A percentile compares a stretch with the other conserved stretches of the same genome.
These are phyloP conservation scores for Citrus reticulata DNA, from an alignment of 345 rosid genomes.

Conservation along the genomic window DNA sequence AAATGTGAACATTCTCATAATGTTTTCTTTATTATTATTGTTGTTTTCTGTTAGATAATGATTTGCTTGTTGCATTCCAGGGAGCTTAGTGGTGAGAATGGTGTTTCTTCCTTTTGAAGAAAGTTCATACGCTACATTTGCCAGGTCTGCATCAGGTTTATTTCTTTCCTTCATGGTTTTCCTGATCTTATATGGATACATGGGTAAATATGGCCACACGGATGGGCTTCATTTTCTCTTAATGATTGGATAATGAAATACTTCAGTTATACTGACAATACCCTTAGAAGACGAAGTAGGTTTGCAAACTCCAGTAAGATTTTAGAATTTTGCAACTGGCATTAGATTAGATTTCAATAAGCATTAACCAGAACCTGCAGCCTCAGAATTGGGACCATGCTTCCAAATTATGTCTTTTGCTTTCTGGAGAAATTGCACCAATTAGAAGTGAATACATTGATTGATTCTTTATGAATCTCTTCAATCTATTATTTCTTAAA, in stretches of 20 bases:
- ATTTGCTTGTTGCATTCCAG: constrained; percentile 33
- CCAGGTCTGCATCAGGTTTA: constrained; percentile 98
- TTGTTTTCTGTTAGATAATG: not conserved
- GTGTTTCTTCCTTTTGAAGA: constrained; percentile 97
- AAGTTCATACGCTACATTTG: constrained; percentile 89
- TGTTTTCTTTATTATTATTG: not conserved
- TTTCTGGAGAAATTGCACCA: not conserved
- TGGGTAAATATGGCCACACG: too few species aligned
- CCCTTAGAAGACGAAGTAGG: not conserved
- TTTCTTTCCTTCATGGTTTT: constrained; percentile 39
- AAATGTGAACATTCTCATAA: not conserved
- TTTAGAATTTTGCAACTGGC: not conserved
- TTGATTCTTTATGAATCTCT: too few species aligned
- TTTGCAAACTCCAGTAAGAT: not conserved
- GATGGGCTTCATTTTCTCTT: not conserved
- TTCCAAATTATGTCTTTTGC: not conserved
- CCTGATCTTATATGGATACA: not conserved
- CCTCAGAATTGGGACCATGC: not conserved
- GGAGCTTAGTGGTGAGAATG: constrained; percentile 92
- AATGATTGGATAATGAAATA: not conserved
- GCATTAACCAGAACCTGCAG: not conserved
- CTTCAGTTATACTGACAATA: not conserved
- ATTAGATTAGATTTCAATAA: not conserved
- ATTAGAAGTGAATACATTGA: not conserved
- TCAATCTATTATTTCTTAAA: not conserved